A percentile compares a stretch with the other conserved stretches of the same genome.
phyloP scores from a whole-genome alignment of 768 basidiomycete genomes.

The Podaxis mareebaensis region DNA sequence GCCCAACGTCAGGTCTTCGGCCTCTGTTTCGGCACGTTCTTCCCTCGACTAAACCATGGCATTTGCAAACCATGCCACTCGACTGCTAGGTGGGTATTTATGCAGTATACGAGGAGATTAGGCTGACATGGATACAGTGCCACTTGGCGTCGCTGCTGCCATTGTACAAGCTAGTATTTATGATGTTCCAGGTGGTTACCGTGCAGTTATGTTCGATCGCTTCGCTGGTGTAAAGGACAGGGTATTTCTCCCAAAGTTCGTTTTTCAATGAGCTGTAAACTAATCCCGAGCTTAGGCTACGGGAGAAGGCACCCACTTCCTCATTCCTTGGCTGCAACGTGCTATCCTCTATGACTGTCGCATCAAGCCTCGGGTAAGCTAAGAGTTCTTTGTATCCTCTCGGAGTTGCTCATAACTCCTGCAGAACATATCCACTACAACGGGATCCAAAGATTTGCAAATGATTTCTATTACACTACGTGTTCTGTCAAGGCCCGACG shows the following conservation, averaged over 20 bases:
- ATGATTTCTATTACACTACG: constrained; percentile 98
- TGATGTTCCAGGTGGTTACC: constrained; percentile 87
- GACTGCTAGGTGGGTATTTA: constrained; percentile 17
- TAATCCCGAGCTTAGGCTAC: constrained; percentile 56
- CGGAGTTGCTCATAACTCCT: constrained; percentile 16
- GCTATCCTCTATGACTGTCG: constrained; percentile 98
- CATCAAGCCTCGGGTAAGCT: constrained; percentile 87
- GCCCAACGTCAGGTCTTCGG: constrained; percentile 11
- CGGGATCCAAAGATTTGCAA: constrained; percentile 97
- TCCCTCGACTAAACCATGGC: constrained; percentile 41
- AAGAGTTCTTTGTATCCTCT: not conserved
- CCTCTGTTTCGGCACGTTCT: constrained; percentile 14
- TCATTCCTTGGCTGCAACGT: constrained; percentile 93
- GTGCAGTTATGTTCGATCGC: constrained; percentile 98
- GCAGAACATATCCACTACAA: constrained; percentile 97
- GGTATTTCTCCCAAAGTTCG: constrained; percentile 40
- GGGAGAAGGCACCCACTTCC: constrained; percentile 93
- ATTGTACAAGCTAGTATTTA: constrained; percentile 54
- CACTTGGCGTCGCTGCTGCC: constrained; percentile 46
- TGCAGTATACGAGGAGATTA: constrained; percentile 23
- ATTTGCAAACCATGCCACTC: constrained; percentile 37
- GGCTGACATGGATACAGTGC: constrained; percentile 33
- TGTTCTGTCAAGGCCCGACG: constrained; percentile 92
- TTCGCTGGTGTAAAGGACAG: constrained; percentile 87
- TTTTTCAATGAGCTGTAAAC: not conserved